phyloP scores from a whole-genome alignment of 257 asterid species.

The Echites panduratus region DNA sequence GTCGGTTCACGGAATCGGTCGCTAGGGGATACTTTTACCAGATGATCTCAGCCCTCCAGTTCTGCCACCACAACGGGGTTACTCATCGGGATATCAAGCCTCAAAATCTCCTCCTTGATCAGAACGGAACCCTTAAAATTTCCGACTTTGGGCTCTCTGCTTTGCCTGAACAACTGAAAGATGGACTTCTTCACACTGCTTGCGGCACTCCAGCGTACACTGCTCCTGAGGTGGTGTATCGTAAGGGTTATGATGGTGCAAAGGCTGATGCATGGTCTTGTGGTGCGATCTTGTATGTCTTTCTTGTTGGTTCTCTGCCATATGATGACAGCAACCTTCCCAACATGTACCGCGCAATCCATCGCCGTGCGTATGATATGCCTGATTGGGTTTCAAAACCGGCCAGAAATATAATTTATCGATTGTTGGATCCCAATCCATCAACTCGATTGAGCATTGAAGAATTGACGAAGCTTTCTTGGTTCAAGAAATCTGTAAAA shows the following conservation, averaged over 20 bases:
- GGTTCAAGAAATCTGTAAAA: conserved; percentile 52
- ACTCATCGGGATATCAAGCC: conserved; percentile 94
- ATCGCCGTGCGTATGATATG: conserved; percentile 41
- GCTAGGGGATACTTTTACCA: conserved; percentile 60
- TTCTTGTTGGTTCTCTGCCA: conserved; percentile 59
- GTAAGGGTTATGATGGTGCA: conserved; percentile 70
- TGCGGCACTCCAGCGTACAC: conserved; percentile 94
- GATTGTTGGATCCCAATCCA: conserved; percentile 76
- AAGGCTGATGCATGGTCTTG: conserved; percentile 98
- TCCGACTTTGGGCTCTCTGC: conserved; percentile 93
- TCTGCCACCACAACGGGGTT: conserved; percentile 75
- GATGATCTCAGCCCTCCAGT: conserved; percentile 61
- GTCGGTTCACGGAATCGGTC: conserved; percentile 54
- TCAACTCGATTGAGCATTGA: conserved; percentile 51
- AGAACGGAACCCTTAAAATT: conserved; percentile 47
- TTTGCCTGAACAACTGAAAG: conserved; percentile 53
- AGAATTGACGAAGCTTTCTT: conserved; percentile 41
- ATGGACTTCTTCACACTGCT: conserved; percentile 63
- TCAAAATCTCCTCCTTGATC: conserved; percentile 72
- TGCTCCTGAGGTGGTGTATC: conserved; percentile 77
- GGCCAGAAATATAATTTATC: conserved; percentile 42
- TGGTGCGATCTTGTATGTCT: conserved; percentile 60
- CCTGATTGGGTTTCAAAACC: conserved; percentile 69
- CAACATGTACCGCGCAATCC: conserved; percentile 66
- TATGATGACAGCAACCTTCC: conserved; percentile 66